Evolutionary conservation across 345 rosid species (phyloP), one percentile per base, ranked within the genome.

Genomic region (Carallia pectinifolia): DNA sequence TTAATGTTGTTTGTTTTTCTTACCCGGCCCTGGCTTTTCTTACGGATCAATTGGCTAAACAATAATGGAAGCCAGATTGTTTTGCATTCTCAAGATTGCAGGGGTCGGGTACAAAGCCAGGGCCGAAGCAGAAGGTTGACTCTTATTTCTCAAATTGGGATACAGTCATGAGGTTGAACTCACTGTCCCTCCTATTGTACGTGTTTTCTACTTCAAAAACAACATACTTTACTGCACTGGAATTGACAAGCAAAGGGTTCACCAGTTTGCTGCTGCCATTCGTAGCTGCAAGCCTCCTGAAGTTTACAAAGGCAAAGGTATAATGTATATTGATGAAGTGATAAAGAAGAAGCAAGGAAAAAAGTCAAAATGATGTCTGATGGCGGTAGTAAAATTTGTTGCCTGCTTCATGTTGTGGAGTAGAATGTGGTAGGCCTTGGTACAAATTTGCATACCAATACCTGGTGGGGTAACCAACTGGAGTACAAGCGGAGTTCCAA

Each of bases 101-200:
- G 96, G 93, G 19, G 91, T 89, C 71, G 97, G 97, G 56, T 91
- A 89, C 87, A 89, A 91, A 79, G 95, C 97, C 4, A 84, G 88
- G 74, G 93, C 85, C 8, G 97, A 87, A 71, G 85, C 81, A 27
- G 84, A 81, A 71, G 87, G 93, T 13, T 81, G 89, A 15, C 84
- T 86, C 64, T 70, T 86, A 55, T 86, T 63, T 71, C 90, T 89
- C 50, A 91, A 91, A 74, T 65, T 89, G 67, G 97, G 97, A 17
- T 89, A 89, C 85, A 89, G 95, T 70, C 97, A 89, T 10, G 96
- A 91, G 75, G 93, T 91, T 12, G 96, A 91, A 55, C 83, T 91
- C 4, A 81, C 91, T 0, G 96, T 86, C 67, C 97, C 91, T 78
- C 96, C 90, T 0, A 89, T 90, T 0, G 97, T 87, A 3, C 86